Conservation (phyloP, 805 yeast genomes). For the Candida arabinofermentans region DNA sequence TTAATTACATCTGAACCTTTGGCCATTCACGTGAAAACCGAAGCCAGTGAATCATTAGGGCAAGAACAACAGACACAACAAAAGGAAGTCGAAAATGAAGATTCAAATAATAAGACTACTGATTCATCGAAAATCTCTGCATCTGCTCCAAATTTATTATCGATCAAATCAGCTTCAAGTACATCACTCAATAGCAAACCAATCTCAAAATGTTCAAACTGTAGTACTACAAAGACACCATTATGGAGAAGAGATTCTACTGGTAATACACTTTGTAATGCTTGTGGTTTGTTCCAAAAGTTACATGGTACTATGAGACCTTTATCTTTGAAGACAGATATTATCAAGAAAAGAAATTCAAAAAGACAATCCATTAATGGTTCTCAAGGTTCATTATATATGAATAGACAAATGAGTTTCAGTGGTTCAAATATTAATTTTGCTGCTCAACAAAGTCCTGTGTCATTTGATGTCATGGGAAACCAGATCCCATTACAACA, state of each 20-base stretch:
- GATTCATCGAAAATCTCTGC: not conserved
- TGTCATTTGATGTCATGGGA: not conserved
- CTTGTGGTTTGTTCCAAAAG: constrained; percentile 59
- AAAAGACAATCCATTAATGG: constrained; percentile 31
- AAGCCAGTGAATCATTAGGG: not conserved
- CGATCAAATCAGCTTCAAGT: not conserved
- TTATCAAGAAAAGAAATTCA: constrained; percentile 53
- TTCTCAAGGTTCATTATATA: constrained; percentile 3
- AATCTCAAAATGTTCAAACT: constrained; percentile 47
- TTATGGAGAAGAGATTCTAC: constrained; percentile 57
- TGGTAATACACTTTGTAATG: constrained; percentile 60
- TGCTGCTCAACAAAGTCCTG: not conserved
- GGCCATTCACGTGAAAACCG: not conserved
- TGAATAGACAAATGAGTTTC: constrained; percentile 4
- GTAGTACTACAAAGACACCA: constrained; percentile 58
- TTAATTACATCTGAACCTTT: not conserved
- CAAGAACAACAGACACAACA: not conserved
- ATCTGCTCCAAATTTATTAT: constrained; percentile 2
- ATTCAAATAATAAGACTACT: not conserved
- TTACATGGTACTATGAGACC: constrained; percentile 63
- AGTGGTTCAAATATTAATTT: constrained; percentile 2
- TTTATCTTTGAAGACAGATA: constrained; percentile 51
- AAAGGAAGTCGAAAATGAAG: not conserved
- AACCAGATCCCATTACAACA: constrained; percentile 6
- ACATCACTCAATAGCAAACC: constrained; percentile 10